Evolutionary conservation across 169 alveolate genomes (phyloP), one percentile per base, ranked within the genome.

Genomic region (Cytauxzoon felis): DNA sequence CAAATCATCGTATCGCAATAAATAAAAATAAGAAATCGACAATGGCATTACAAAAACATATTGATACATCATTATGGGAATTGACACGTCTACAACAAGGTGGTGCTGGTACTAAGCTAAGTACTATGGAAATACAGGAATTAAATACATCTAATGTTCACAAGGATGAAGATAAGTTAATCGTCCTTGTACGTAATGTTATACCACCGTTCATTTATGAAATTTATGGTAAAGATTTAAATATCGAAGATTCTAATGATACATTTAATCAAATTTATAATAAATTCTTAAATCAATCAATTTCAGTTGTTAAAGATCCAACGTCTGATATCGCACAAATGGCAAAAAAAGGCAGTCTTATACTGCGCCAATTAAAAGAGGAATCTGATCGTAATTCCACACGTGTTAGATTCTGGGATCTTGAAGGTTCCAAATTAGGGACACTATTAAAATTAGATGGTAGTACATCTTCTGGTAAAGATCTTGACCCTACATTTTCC

Each of bases 31-130:
- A 8, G 26, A 57, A 56, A 32, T 65, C 71, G 23, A 19, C 81
- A 4, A 26, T 68, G 29, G 45, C 81, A 23, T 79, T 87, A 27
- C 95, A 93, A 69, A 94, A 92, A 70, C 88, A 88, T 63, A 87
- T 92, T 34, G 99, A 96, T 69, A 93, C 91, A 65, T 93, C 92
- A 51, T 91, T 92, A 82, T 96, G 99, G 99, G 99, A 96, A 88
- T 75, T 95, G 41, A 93, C 93, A 66, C 68, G 98, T 56, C 90
- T 96, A 91, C 85, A 93, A n/a, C 89, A 90, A 40, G 91, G 98
- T 5, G 98, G 98, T 21, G 95, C 93, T 11, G 88, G 88, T 23
- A 42, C 87, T 53, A 45, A 90, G 27, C 52, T 68, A 54, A 63
- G 92, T 33, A 87, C 88, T 49, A 75, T 82, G 61, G 88, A 87